phyloP scores from a whole-genome alignment of 805 yeast genomes.

The Lipomyces orientalis region DNA sequence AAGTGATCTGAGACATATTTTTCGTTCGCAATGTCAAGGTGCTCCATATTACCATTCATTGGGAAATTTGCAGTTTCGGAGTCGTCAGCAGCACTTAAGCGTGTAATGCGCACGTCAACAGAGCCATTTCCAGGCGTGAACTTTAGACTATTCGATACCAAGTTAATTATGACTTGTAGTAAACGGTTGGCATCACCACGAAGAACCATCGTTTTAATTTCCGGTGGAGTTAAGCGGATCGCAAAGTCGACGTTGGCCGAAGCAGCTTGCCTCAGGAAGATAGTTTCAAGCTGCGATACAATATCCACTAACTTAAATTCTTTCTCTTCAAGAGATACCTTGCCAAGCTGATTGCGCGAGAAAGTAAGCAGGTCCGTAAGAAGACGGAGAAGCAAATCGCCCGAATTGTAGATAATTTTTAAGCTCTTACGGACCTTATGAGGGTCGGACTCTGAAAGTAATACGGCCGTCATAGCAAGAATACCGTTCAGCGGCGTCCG shows the following conservation, averaged over 20 bases:
- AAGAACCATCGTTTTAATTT: conserved; percentile 62
- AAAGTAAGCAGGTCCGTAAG: conserved; percentile 89
- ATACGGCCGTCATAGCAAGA: conserved; percentile 91
- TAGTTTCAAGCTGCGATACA: conserved; percentile 81
- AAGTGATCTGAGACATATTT: no score
- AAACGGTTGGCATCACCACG: conserved; percentile 91
- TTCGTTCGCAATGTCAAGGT: no score
- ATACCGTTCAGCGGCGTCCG: conserved; percentile 97
- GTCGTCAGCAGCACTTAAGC: conserved; percentile 59
- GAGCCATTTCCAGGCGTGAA: conserved; percentile 73
- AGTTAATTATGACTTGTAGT: conserved; percentile 87
- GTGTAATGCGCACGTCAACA: conserved; percentile 39
- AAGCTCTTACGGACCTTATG: conserved; percentile 74
- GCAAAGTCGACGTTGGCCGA: conserved; percentile 76
- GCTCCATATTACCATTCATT: neutral
- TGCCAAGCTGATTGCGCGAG: conserved; percentile 86
- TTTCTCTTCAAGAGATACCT: conserved; percentile 80
- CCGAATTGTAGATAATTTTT: conserved; percentile 85
- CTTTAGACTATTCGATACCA: conserved; percentile 87
- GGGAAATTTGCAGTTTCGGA: neutral
- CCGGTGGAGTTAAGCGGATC: conserved; percentile 62
- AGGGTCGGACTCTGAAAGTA: conserved; percentile 82
- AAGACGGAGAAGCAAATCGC: conserved; percentile 85
- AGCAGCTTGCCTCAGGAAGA: conserved; percentile 77
- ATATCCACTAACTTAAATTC: conserved; percentile 81